Conservation (phyloP, 352 stramenopile species). For the Phytopythium oedochilum region DNA sequence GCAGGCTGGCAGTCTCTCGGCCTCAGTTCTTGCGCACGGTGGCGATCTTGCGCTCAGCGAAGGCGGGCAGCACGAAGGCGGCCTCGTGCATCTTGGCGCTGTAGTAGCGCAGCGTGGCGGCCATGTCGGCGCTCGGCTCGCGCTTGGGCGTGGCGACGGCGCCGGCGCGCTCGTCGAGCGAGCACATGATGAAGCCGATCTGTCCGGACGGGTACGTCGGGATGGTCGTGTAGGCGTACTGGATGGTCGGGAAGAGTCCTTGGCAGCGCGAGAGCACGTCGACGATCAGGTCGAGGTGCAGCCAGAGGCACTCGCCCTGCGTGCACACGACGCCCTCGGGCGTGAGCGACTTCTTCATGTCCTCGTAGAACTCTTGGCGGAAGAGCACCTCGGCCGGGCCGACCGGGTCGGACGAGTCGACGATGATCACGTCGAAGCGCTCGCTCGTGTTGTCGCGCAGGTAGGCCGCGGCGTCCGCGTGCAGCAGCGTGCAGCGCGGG, state of each 20-base stretch:
- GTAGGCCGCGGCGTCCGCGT: conserved; percentile 90
- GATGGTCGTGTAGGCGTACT: conserved; percentile 99
- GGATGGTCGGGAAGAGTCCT: conserved; percentile 91
- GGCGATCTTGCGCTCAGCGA: conserved; percentile 87
- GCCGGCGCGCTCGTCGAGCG: conserved; percentile 56
- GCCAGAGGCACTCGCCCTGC: conserved; percentile 97
- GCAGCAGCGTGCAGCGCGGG: conserved; percentile 91
- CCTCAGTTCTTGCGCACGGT: conserved; percentile 74
- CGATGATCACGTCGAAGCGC: conserved; percentile 97
- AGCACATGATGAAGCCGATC: conserved; percentile 97
- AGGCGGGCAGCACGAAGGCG: conserved; percentile 96
- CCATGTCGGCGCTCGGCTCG: conserved; percentile 41
- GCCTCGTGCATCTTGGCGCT: conserved; percentile 91
- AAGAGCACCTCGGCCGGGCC: conserved; percentile 95
- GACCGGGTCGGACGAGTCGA: conserved; percentile 96
- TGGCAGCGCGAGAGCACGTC: conserved; percentile 92
- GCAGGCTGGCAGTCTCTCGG: no score
- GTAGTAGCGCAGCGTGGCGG: conserved; percentile 93
- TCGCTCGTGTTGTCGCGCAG: conserved; percentile 71
- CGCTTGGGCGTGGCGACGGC: conserved; percentile 71
- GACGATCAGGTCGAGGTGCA: conserved; percentile 97
- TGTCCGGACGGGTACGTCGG: conserved; percentile 98
- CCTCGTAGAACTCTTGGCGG: conserved; percentile 93
- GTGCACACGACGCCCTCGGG: conserved; percentile 86
- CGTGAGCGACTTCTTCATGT: conserved; percentile 89